Evolutionary conservation across 2,329 filamentous ascomycete genomes (phyloP).

Genomic region (Fusarium continuum): DNA sequence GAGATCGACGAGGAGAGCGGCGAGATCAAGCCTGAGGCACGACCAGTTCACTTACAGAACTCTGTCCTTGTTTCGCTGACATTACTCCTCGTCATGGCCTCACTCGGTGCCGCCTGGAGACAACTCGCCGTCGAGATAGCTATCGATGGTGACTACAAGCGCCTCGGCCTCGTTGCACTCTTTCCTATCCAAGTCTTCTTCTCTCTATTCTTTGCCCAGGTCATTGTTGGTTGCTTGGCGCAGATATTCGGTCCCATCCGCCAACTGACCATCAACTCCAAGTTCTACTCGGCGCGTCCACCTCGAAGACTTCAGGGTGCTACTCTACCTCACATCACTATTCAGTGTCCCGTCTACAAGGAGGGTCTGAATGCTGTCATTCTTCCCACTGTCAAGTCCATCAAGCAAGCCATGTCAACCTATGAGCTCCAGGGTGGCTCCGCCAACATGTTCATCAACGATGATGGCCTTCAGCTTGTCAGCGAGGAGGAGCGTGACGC

Average conservation of each 20-base stretch:
- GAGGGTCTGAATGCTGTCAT: conserved; percentile 81
- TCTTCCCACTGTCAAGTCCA: conserved; percentile 77
- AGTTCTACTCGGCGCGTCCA: conserved; percentile 80
- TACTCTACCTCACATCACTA: conserved; percentile 76
- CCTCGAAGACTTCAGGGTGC: conserved; percentile 67
- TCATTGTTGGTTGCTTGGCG: conserved; percentile 78
- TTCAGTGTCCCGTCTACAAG: conserved; percentile 90
- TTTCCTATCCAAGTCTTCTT: conserved; percentile 81
- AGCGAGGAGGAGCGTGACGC: conserved; percentile 68
- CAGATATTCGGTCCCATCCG: conserved; percentile 80
- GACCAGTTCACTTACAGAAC: conserved; percentile 75
- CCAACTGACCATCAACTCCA: conserved; percentile 79
- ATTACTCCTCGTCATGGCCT: conserved; percentile 69
- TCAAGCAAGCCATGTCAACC: conserved; percentile 80
- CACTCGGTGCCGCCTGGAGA: conserved; percentile 75
- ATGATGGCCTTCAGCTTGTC: conserved; percentile 77
- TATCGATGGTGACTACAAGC: conserved; percentile 69
- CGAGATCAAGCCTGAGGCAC: conserved; percentile 69
- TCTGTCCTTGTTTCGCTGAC: conserved; percentile 73
- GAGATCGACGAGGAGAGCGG: conserved; percentile 79
- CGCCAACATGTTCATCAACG: conserved; percentile 80
- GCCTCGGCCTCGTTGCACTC: conserved; percentile 71
- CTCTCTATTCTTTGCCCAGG: conserved; percentile 82
- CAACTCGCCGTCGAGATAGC: conserved; percentile 74
- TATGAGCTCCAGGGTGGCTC: conserved; percentile 82